These are phyloP conservation scores for Globisporangium iwayamae DNA, from an alignment of 352 stramenopile species.

Conservation along the genomic window DNA sequence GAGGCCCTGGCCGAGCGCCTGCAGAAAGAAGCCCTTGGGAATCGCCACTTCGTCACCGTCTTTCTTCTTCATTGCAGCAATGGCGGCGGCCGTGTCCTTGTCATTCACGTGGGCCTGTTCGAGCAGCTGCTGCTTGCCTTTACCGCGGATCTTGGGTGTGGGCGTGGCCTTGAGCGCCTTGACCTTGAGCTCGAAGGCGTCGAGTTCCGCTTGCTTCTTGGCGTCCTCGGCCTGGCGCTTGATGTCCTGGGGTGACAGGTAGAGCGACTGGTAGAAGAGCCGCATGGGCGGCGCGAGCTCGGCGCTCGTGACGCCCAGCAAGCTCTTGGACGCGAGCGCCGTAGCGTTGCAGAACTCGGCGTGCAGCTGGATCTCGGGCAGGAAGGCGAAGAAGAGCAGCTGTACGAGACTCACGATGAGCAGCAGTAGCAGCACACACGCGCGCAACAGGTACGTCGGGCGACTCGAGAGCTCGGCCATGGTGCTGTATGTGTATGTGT, in stretches of 20 bases:
- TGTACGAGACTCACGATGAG: slow-evolving; percentile 72
- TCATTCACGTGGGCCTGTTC: background rate
- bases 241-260: slow-evolving; percentile 59
- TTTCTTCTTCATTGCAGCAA: slow-evolving; percentile 10
- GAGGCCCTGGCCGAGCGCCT: slow-evolving; percentile 67
- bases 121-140: slow-evolving; percentile 8
- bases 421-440: slow-evolving; percentile 68
- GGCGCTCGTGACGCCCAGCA: slow-evolving; percentile 35
- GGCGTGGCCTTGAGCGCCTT: slow-evolving; percentile 14
- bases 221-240: slow-evolving; percentile 39
- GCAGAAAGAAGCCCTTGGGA: slow-evolving; percentile 62
- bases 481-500: slow-evolving; percentile 6
- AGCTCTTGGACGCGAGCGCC: slow-evolving; percentile 39
- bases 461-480: slow-evolving; percentile 23
- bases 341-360: slow-evolving; percentile 56
- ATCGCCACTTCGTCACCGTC: slow-evolving; percentile 28
- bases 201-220: slow-evolving; percentile 32
- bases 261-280: slow-evolving; percentile 77
- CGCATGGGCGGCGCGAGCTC: slow-evolving; percentile 60
- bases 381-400: slow-evolving; percentile 66
- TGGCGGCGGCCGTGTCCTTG: slow-evolving; percentile 3
- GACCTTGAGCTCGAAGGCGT: slow-evolving; percentile 13
- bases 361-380: slow-evolving; percentile 65
- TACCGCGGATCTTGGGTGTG: slow-evolving; percentile 20
- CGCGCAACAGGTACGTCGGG: slow-evolving; percentile 57